These are phyloP conservation scores for Anisodus tanguticus DNA, from an alignment of 257 asterid species.

Conservation along the genomic window DNA sequence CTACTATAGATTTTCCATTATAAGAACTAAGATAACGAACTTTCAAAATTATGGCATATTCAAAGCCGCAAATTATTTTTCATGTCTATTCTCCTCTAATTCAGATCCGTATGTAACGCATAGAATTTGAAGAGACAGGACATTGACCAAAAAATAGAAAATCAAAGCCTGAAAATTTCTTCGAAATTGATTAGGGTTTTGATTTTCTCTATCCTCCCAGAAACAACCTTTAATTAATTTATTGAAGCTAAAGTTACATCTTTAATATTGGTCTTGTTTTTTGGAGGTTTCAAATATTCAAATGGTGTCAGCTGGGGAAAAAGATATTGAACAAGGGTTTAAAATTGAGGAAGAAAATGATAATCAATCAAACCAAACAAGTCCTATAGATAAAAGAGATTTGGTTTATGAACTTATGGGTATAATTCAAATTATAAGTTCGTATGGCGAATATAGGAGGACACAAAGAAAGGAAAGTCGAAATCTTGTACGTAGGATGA, in stretches of 20 bases:
- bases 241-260: neutral
- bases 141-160: slow-evolving; percentile 5
- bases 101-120: neutral
- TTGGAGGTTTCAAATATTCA: neutral
- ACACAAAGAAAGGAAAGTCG: slow-evolving; percentile 74
- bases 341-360: slow-evolving; percentile 41
- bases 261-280: neutral
- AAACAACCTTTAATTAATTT: slow-evolving; percentile 6
- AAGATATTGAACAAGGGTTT: slow-evolving; percentile 36
- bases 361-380: slow-evolving; percentile 35
- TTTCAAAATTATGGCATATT: neutral
- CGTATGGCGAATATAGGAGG: slow-evolving; percentile 63
- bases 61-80: neutral
- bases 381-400: slow-evolving; percentile 40
- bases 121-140: neutral
- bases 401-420: slow-evolving; percentile 58
- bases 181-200: slow-evolving; percentile 23
- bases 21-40: neutral
- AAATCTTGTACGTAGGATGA: slow-evolving; percentile 60
- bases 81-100: neutral
- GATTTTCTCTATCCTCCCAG: slow-evolving; percentile 19
- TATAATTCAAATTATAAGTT: slow-evolving; percentile 51
- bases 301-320: slow-evolving; percentile 30
- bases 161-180: neutral
- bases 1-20: too few species aligned